Evolutionary conservation across 169 alveolate genomes (phyloP).

Genomic region (Cryptosporidium sp.): DNA sequence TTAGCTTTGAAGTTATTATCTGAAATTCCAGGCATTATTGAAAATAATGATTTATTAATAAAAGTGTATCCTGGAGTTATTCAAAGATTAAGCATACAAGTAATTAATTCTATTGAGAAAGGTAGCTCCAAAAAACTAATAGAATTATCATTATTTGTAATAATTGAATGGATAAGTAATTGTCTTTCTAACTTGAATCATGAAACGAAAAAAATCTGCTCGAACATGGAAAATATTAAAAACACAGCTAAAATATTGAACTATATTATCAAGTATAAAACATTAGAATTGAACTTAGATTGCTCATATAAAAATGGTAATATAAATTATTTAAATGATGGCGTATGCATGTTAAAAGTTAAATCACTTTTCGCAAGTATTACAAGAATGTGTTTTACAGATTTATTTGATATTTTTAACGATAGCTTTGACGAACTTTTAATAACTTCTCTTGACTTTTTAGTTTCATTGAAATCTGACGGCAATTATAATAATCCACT

Average conservation of each 20-base stretch:
- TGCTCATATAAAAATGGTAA: background rate
- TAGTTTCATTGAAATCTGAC: constrained; percentile 20
- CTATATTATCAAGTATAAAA: constrained; percentile 1
- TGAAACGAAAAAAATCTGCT: background rate
- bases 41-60: background rate
- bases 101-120: background rate
- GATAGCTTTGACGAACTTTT: background rate
- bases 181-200: background rate
- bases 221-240: background rate
- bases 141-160: background rate
- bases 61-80: constrained; percentile 53
- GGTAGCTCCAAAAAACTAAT: background rate
- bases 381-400: constrained; percentile 10
- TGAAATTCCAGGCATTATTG: constrained; percentile 31
- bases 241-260: constrained; percentile 48
- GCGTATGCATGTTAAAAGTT: background rate
- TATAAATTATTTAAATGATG: background rate
- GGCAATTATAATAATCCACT: background rate
- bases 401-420: constrained; percentile 7
- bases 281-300: background rate
- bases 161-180: constrained; percentile 38
- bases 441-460: constrained; percentile 18
- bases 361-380: background rate
- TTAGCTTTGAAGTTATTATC: constrained; percentile 8
- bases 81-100: constrained; percentile 29